Conservation (phyloP, 768 basidiomycete species). For the Kwoniella europaea region DNA sequence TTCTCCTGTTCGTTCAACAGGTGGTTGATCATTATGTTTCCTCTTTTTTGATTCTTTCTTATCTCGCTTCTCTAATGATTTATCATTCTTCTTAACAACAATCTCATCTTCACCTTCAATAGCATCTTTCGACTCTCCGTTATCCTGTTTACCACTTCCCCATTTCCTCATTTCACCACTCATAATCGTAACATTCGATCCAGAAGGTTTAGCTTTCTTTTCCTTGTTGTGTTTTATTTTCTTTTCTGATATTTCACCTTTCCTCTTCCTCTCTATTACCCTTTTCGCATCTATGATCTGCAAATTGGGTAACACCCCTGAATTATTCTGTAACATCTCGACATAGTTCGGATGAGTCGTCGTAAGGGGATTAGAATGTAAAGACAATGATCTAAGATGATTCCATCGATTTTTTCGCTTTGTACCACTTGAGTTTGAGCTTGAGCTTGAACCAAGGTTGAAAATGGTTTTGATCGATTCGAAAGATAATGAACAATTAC, state of each 20-base stretch:
- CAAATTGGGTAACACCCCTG: slow-evolving; percentile 35
- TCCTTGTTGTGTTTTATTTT: slow-evolving; percentile 35
- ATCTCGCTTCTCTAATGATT: slow-evolving; percentile 1
- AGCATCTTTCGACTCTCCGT: slow-evolving; percentile 9
- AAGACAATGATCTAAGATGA: slow-evolving; percentile 42
- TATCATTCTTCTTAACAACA: background rate
- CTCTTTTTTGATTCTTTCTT: slow-evolving; percentile 8
- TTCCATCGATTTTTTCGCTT: slow-evolving; percentile 19
- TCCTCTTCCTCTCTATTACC: slow-evolving; percentile 45
- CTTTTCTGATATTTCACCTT: slow-evolving; percentile 41
- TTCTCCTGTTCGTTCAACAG: background rate
- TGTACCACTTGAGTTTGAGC: slow-evolving; percentile 3
- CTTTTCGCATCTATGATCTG: slow-evolving; percentile 54
- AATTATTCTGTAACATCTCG: slow-evolving; percentile 29
- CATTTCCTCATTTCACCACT: slow-evolving; percentile 38
- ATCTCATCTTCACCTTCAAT: slow-evolving; percentile 3
- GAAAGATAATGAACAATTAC: slow-evolving; percentile 45
- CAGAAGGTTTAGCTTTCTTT: slow-evolving; percentile 40
- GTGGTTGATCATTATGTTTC: slow-evolving; percentile 4
- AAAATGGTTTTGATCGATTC: slow-evolving; percentile 27
- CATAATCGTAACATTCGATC: slow-evolving; percentile 38
- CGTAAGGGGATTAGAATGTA: slow-evolving; percentile 46
- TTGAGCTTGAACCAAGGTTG: slow-evolving; percentile 3
- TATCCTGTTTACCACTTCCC: slow-evolving; percentile 24
- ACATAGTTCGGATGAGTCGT: slow-evolving; percentile 38